Conservation (phyloP, 371 early-diverging fungal genomes). For the Fennellomyces sp. region DNA sequence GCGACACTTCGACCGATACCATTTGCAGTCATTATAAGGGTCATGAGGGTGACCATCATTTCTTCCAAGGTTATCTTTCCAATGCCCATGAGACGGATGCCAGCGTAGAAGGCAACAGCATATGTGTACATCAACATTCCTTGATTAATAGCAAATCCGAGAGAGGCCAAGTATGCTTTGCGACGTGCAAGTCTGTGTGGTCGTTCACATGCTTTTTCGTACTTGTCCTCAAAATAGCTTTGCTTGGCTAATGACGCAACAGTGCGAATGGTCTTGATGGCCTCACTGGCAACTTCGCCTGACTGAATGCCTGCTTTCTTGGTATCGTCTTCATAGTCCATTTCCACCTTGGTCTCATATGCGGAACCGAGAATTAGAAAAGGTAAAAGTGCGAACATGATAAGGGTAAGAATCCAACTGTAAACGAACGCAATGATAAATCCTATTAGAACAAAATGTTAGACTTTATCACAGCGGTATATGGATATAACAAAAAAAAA, state of each 20-base stretch:
- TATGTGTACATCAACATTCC: constrained; percentile 60
- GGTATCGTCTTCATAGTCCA: constrained; percentile 46
- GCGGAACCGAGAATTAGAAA: constrained; percentile 29
- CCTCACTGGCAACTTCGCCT: constrained; percentile 63
- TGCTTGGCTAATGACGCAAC: constrained; percentile 80
- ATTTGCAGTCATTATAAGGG: constrained; percentile 66
- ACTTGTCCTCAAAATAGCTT: constrained; percentile 57
- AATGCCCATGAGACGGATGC: constrained; percentile 39
- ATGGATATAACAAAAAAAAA: too few species aligned
- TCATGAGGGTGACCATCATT: constrained; percentile 67
- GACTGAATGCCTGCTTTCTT: constrained; percentile 58
- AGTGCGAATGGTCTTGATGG: constrained; percentile 76
- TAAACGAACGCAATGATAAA: constrained; percentile 34
- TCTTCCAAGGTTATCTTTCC: constrained; percentile 26
- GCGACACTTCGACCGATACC: constrained; percentile 56
- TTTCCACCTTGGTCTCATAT: constrained; percentile 19
- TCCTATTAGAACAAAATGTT: constrained; percentile 5
- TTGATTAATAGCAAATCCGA: constrained; percentile 66
- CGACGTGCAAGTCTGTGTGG: constrained; percentile 66
- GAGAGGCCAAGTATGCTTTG: constrained; percentile 51
- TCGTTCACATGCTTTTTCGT: constrained; percentile 50
- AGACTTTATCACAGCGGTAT: too few species aligned
- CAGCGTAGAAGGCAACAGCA: constrained; percentile 58
- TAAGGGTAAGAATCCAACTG: constrained; percentile 52
- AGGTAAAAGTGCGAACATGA: constrained; percentile 43